phyloP scores from a whole-genome alignment of 78 protist genomes.

The Tieghemostelium lacteum region DNA sequence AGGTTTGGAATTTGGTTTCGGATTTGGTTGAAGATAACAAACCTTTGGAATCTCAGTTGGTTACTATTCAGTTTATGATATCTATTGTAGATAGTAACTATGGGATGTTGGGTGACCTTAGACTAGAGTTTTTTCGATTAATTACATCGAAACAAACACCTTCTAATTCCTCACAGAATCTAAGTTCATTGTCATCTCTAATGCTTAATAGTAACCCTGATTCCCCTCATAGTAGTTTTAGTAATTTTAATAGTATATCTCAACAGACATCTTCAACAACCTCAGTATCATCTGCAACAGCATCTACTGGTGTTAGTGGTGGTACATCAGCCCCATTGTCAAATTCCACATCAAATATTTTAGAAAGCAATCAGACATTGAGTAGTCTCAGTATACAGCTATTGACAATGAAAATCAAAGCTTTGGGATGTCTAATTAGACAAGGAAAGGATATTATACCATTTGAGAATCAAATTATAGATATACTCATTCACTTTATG shows the following conservation, averaged over 20 bases:
- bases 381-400: not conserved
- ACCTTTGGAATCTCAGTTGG: conserved; percentile 31
- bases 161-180: not conserved
- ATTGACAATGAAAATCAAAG: conserved; percentile 12
- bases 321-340: not conserved
- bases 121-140: conserved; percentile 10
- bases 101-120: conserved; percentile 1
- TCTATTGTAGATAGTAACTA: conserved; percentile 17
- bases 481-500: conserved; percentile 21
- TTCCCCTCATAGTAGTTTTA: not conserved
- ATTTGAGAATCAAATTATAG: conserved; percentile 38
- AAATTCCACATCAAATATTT: not conserved
- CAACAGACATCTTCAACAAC: not conserved
- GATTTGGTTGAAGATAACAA: conserved; percentile 26
- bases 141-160: not conserved
- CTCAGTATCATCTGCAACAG: not conserved
- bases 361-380: not conserved
- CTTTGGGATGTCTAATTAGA: conserved; percentile 24
- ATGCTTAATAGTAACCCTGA: not conserved
- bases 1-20: conserved; percentile 21
- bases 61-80: conserved; percentile 38
- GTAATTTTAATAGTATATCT: not conserved
- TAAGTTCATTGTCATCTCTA: not conserved
- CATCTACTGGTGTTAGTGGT: not conserved
- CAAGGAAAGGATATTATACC: conserved; percentile 56